Conservation (phyloP, 129 eudicot species). For the Arctium lappa region DNA sequence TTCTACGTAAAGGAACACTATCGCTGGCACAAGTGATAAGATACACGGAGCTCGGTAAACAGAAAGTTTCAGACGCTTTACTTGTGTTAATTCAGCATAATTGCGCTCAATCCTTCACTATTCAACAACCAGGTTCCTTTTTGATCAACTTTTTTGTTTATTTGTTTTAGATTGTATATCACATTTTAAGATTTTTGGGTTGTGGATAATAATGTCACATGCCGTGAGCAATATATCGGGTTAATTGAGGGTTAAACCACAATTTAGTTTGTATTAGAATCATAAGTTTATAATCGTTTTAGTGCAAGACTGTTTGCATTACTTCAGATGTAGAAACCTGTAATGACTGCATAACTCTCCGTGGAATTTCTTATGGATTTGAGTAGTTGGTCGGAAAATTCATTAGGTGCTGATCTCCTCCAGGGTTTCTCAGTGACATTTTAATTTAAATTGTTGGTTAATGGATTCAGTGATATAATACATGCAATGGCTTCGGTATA, state of each 20-base stretch:
- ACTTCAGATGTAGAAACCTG: not conserved
- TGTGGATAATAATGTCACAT: not conserved
- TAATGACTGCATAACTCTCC: not conserved
- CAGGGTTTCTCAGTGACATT: not conserved
- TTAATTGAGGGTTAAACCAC: not conserved
- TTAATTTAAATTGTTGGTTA: not conserved
- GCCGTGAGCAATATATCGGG: not conserved
- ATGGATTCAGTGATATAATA: not conserved
- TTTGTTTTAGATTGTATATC: not conserved
- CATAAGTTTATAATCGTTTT: not conserved
- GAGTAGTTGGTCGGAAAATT: not conserved
- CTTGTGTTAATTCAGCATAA: constrained; percentile 81
- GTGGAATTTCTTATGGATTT: not conserved
- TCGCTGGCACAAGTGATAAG: constrained; percentile 40
- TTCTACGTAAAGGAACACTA: constrained; percentile 70
- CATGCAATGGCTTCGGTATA: not conserved
- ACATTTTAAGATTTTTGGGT: not conserved
- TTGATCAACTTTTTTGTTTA: not conserved
- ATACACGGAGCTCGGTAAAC: constrained; percentile 54
- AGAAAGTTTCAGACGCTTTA: constrained; percentile 52
- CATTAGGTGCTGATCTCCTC: not conserved
- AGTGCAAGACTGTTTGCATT: not conserved
- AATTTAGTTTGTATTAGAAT: not conserved
- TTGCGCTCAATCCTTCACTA: constrained; percentile 83
- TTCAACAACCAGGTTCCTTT: constrained; percentile 58